Conservation (phyloP, 2,329 filamentous ascomycete genomes). For the Bipolaris victoriae region DNA sequence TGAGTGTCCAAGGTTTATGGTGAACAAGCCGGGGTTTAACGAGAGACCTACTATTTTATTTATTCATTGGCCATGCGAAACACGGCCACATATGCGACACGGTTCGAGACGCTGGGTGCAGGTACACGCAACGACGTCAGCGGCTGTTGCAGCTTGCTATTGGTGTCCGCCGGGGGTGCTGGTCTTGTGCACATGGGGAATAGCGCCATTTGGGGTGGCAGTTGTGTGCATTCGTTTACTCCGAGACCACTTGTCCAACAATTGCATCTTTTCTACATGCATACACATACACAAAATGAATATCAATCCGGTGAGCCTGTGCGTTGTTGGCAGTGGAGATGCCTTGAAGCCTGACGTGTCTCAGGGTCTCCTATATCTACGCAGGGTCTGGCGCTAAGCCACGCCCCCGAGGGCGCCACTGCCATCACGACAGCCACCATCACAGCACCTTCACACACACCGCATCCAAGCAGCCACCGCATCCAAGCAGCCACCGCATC, state of each 20-base stretch:
- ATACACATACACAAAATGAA: not conserved
- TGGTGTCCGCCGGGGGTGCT: constrained; percentile 16
- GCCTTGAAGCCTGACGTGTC: constrained; percentile 28
- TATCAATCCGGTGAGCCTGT: not conserved
- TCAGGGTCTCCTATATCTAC: constrained; percentile 18
- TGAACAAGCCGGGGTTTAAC: not conserved
- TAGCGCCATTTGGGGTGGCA: not conserved
- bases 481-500: not conserved
- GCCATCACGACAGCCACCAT: constrained; percentile 1
- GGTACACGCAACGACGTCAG: constrained; percentile 37
- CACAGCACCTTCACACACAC: not conserved
- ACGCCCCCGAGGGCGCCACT: not conserved
- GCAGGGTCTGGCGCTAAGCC: constrained; percentile 19
- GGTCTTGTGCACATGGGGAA: constrained; percentile 6
- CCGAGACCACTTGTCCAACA: no score
- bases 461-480: not conserved
- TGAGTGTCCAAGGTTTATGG: constrained; percentile 1
- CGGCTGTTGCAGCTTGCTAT: constrained; percentile 25
- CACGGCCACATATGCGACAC: constrained; percentile 18
- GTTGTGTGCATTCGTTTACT: not conserved
- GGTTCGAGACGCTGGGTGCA: constrained; percentile 20
- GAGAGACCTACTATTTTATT: constrained; percentile 3
- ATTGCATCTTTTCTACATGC: no score
- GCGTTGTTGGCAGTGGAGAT: constrained; percentile 2
- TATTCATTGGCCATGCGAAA: constrained; percentile 17